These are phyloP conservation scores for Pichia membranifaciens DNA, from an alignment of 805 yeast species.

Conservation along the genomic window DNA sequence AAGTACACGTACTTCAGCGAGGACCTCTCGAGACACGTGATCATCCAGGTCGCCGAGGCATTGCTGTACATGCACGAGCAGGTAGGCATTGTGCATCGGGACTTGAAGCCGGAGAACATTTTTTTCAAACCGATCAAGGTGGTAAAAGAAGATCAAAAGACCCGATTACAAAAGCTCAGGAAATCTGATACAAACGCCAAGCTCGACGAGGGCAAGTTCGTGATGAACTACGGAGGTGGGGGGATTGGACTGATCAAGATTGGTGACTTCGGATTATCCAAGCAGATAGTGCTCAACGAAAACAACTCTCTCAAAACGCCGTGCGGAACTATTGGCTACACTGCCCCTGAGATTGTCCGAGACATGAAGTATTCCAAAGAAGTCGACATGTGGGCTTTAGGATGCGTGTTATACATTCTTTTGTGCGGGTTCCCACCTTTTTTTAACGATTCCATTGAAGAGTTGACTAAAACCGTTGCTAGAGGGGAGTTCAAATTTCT, in stretches of 20 bases:
- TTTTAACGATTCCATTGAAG: constrained; percentile 75
- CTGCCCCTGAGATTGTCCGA: constrained; percentile 96
- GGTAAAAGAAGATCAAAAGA: constrained; percentile 32
- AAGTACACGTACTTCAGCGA: constrained; percentile 73
- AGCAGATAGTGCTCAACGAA: constrained; percentile 79
- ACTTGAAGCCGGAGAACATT: constrained; percentile 75
- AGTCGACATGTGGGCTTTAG: constrained; percentile 98
- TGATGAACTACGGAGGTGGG: constrained; percentile 82
- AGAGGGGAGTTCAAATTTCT: constrained; percentile 70
- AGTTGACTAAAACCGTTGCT: constrained; percentile 73
- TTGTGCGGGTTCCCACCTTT: constrained; percentile 98
- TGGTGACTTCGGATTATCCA: constrained; percentile 94
- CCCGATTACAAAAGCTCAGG: constrained; percentile 35
- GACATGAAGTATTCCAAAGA: constrained; percentile 90
- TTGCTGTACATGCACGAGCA: constrained; percentile 64
- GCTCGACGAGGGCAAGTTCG: constrained; percentile 82
- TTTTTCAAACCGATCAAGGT: constrained; percentile 56
- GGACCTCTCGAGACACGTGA: constrained; percentile 65
- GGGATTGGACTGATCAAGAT: constrained; percentile 83
- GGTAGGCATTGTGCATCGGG: constrained; percentile 77
- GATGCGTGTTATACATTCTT: constrained; percentile 89
- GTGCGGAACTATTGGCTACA: constrained; percentile 97
- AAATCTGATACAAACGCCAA: constrained; percentile 65
- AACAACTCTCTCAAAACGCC: constrained; percentile 72
- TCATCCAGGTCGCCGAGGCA: constrained; percentile 64